phyloP scores from a whole-genome alignment of 257 asterid genomes.

The Ligustrum vulgare region DNA sequence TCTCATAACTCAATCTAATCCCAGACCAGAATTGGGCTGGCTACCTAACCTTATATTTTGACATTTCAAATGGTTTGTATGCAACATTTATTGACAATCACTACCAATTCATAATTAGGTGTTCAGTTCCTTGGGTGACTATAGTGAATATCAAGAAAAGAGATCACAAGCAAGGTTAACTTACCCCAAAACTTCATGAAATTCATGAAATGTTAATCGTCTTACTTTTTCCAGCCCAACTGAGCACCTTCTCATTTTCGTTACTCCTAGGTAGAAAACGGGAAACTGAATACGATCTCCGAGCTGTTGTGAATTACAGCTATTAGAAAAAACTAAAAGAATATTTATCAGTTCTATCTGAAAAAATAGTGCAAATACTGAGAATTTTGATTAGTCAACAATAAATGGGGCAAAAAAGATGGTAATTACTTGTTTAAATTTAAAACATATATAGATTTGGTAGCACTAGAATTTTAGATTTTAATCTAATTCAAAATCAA shows the following conservation, averaged over 20 bases:
- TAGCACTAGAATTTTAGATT: too few species aligned
- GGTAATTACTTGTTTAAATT: constrained; percentile 1
- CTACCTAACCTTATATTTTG: constrained; percentile 11
- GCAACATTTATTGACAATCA: background rate
- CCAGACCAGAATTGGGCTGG: background rate
- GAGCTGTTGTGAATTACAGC: constrained; percentile 42
- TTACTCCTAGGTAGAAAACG: constrained; percentile 67
- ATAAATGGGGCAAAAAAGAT: constrained; percentile 8
- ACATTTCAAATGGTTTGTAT: constrained; percentile 7
- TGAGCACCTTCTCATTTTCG: constrained; percentile 66
- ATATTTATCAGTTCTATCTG: constrained; percentile 8
- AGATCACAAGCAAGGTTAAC: constrained; percentile 5
- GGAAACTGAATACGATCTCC: constrained; percentile 53
- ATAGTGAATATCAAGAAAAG: constrained; percentile 5
- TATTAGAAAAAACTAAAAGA: constrained; percentile 6
- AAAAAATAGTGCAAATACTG: background rate
- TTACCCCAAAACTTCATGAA: constrained; percentile 79
- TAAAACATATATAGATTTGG: background rate
- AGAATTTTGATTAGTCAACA: constrained; percentile 11
- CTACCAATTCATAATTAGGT: background rate
- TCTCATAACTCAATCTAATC: background rate
- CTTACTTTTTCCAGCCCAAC: constrained; percentile 62
- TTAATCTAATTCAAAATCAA: too few species aligned
- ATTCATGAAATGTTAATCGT: constrained; percentile 64
- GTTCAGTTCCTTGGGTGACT: constrained; percentile 3